Conservation (phyloP, 192 early-diverging fungal species). For the Dispira simplex region DNA sequence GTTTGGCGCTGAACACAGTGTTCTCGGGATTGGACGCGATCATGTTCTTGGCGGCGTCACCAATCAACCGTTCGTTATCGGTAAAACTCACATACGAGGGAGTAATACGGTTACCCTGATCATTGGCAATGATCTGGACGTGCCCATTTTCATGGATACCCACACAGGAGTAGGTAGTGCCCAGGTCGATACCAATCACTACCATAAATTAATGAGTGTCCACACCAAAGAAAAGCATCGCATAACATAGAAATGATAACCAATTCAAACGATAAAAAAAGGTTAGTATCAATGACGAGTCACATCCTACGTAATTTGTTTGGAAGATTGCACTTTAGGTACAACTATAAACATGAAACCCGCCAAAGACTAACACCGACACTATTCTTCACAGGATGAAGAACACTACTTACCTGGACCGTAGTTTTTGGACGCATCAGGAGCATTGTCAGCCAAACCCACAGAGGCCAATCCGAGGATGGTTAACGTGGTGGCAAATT, state of each 20-base stretch:
- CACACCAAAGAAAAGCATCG: too few relatives aligned
- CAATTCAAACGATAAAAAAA: too few relatives aligned
- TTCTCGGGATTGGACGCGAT: slow-evolving; percentile 96
- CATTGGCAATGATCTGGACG: slow-evolving; percentile 97
- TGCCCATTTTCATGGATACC: slow-evolving; percentile 58
- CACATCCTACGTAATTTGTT: too few relatives aligned
- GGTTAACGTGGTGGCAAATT: not conserved
- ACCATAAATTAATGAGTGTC: too few relatives aligned
- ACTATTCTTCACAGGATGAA: slow-evolving; percentile 11
- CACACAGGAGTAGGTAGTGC: slow-evolving; percentile 41
- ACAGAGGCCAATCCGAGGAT: slow-evolving; percentile 6
- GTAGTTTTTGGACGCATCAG: not conserved
- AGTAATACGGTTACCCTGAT: slow-evolving; percentile 98
- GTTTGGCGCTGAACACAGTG: slow-evolving; percentile 98
- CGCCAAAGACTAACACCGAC: too few relatives aligned
- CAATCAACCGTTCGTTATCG: slow-evolving; percentile 95
- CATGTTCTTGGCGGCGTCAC: slow-evolving; percentile 99
- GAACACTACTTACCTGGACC: slow-evolving; percentile 8
- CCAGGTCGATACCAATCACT: slow-evolving; percentile 42
- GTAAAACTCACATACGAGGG: slow-evolving; percentile 96
- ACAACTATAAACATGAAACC: too few relatives aligned
- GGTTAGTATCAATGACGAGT: too few relatives aligned
- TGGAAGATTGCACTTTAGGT: too few relatives aligned
- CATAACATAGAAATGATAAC: too few relatives aligned
- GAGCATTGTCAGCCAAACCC: not conserved